Percentiles rank a stretch among this genome's conserved stretches.
phyloP scores from a whole-genome alignment of 2,329 filamentous ascomycete species.

The Chrysosphaeria jannelii region DNA sequence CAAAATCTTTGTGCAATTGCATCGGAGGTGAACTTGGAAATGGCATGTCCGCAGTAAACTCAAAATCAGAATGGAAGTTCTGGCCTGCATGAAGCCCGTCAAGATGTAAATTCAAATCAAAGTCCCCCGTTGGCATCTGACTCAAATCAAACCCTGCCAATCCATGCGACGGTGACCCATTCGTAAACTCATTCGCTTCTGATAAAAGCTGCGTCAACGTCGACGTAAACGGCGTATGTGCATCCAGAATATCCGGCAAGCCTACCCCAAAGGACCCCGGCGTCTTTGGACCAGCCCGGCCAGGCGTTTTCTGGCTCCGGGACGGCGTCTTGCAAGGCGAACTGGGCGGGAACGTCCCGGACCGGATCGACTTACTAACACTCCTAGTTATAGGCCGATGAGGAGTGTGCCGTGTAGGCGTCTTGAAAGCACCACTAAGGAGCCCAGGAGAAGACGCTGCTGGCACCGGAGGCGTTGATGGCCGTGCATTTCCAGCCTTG shows the following conservation, averaged over 20 bases:
- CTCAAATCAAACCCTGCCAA: constrained; percentile 15
- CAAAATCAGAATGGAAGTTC: too few species aligned
- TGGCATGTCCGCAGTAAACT: too few species aligned
- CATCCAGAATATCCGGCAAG: constrained; percentile 9
- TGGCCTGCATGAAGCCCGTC: too few species aligned
- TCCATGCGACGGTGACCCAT: constrained; percentile 10
- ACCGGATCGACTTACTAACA: constrained; percentile 24
- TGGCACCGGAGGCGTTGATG: constrained; percentile 21
- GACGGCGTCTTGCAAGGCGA: constrained; percentile 16
- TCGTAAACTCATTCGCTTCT: constrained; percentile 18
- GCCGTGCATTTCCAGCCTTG: constrained; percentile 18
- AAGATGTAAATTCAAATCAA: too few species aligned
- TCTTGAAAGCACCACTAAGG: constrained; percentile 22
- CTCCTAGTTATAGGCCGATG: constrained; percentile 30
- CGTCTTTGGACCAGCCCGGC: too few species aligned
- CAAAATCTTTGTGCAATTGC: too few species aligned
- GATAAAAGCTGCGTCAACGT: constrained; percentile 33
- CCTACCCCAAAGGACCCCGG: constrained; percentile 9
- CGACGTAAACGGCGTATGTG: constrained; percentile 29
- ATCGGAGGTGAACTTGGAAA: too few species aligned
- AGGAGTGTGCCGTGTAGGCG: constrained; percentile 29
- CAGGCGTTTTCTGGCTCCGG: too few species aligned
- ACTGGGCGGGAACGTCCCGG: constrained; percentile 11
- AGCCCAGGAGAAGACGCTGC: constrained; percentile 8
- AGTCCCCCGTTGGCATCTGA: too few species aligned